Base-by-base conservation (phyloP, 805 yeast species). In the Suhomyces vadensis region DNA sequence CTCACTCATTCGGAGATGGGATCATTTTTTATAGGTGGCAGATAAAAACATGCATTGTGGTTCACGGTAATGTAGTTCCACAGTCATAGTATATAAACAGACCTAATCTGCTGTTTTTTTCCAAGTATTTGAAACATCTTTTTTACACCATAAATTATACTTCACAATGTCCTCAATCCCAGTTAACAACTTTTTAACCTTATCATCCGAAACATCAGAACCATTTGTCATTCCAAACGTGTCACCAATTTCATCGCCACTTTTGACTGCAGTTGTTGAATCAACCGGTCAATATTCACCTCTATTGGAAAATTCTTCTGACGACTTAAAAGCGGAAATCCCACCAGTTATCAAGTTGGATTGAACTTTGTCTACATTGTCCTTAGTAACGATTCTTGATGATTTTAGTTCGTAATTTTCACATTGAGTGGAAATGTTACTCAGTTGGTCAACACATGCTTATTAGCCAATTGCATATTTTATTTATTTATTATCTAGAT, bases 161-260 rank as follows among this genome's bases (percentile, higher is more conserved):
- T 17, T 27, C 14, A 29, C 21, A 37, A 29, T 44, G 48, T 40
- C 48, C 24, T 26, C 40, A 19, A 37, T 38, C 29, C 41, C 46
- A 13, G 25, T 31, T 23, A 24, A 43, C 66, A 51, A 68, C 52
- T 82, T 78, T 63, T 71, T 83, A 61, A 70, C 74, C 37, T 72
- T 83, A 61, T 73, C 83, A 31, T 73, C 80, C 42, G 81, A 79
- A 49, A 64, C 74, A 40, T 72, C 78, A 46, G 71, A 77, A 62
- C 88, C 90, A 52, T 83, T 82, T 55, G 74, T 83, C 43, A 82
- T 83, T 55, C 82, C 83, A 55, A 65, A 77, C 48, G 73, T 82
- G 37, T 81, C 87, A 1, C 88, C 87, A 26, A 73, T 73, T 6
- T 73, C 80, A 3, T 57, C 70, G 11, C 67, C 71, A 14, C 33